Evolutionary conservation across 2,329 filamentous ascomycete genomes (phyloP).

Genomic region (Ceratocystis diversiconidia): DNA sequence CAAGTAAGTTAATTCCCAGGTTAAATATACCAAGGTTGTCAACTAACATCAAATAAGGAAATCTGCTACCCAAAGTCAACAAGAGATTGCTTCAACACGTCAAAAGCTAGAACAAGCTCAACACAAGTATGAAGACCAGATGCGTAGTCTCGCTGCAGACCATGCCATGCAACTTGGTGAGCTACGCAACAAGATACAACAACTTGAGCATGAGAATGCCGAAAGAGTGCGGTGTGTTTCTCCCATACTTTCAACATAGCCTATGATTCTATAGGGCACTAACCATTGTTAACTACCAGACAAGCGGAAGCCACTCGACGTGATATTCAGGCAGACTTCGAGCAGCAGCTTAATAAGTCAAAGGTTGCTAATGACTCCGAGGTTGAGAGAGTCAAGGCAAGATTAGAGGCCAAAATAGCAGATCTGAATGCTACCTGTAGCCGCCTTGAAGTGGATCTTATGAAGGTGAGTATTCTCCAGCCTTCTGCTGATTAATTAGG

Average conservation of each 20-base stretch:
- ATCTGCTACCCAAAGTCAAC: slow-evolving; percentile 20
- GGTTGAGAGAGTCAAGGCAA: slow-evolving; percentile 33
- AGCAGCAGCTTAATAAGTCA: slow-evolving; percentile 32
- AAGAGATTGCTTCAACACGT: slow-evolving; percentile 11
- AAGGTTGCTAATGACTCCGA: slow-evolving; percentile 37
- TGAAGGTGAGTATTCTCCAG: slow-evolving; percentile 35
- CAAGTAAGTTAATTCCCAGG: slow-evolving; percentile 27
- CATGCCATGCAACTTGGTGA: slow-evolving; percentile 5
- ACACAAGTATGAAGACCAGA: slow-evolving; percentile 10
- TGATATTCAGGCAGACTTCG: slow-evolving; percentile 22
- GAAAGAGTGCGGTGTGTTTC: slow-evolving; percentile 15
- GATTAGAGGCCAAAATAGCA: slow-evolving; percentile 46
- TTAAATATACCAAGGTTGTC: not conserved
- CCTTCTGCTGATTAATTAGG: not conserved
- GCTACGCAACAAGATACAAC: slow-evolving; percentile 21
- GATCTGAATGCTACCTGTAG: slow-evolving; percentile 47
- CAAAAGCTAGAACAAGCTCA: slow-evolving; percentile 12
- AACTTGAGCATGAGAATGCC: slow-evolving; percentile 19
- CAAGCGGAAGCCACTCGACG: slow-evolving; percentile 19
- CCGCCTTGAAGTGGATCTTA: slow-evolving; percentile 46
- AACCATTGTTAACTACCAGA: not conserved
- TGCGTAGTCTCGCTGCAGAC: slow-evolving; percentile 2
- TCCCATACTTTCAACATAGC: not conserved
- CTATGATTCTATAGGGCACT: not conserved
- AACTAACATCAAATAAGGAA: slow-evolving; percentile 9